Conservation (phyloP, 768 basidiomycete genomes). For the Russula sp. region DNA sequence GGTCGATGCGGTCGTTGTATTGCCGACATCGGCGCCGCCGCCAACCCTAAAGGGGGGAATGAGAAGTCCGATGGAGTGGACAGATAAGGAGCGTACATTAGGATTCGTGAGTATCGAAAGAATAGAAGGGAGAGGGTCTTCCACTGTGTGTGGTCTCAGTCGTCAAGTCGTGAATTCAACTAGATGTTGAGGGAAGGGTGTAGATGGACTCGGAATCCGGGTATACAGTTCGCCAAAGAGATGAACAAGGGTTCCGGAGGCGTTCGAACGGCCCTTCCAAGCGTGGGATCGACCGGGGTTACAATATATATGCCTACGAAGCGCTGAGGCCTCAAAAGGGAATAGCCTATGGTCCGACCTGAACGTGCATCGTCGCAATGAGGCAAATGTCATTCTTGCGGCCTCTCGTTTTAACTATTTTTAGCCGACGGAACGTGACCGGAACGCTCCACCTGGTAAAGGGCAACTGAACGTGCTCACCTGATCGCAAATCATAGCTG, state of each 20-base stretch:
- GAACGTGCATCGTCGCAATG: background rate
- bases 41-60: constrained; percentile 4
- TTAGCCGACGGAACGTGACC: background rate
- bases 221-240: background rate
- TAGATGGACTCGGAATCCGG: background rate
- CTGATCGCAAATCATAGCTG: too few relatives aligned
- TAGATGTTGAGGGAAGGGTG: background rate
- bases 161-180: background rate
- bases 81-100: constrained; percentile 15
- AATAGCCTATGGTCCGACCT: background rate
- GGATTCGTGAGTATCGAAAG: background rate
- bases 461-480: background rate
- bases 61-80: background rate
- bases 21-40: too few relatives aligned
- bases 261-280: background rate
- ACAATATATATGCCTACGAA: background rate
- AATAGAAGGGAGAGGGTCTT: background rate
- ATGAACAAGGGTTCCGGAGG: background rate
- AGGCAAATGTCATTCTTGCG: background rate
- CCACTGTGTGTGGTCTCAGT: background rate
- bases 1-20: constrained; percentile 63
- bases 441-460: background rate
- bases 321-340: background rate
- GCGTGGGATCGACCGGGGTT: background rate
- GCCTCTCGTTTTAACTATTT: background rate